These are phyloP conservation scores for Oryza punctata DNA, from an alignment of 176 grass and related monocot genomes.

Conservation along the genomic window DNA sequence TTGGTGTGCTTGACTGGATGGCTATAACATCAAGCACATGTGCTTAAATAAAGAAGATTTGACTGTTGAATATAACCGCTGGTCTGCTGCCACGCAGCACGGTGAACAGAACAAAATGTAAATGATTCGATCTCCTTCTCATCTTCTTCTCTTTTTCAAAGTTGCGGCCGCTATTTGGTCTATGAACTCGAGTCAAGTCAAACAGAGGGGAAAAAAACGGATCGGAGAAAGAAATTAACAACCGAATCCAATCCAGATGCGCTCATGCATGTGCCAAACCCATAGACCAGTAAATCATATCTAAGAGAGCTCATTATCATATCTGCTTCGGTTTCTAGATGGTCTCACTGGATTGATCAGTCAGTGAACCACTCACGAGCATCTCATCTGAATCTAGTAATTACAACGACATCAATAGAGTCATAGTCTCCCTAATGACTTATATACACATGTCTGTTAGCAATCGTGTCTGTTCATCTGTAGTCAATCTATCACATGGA, in stretches of 20 bases:
- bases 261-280: background rate
- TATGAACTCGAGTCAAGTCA: conserved; percentile 32
- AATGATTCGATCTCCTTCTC: background rate
- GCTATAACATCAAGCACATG: background rate
- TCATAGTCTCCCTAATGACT: conserved; percentile 1
- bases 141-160: background rate
- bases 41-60: background rate
- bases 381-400: background rate
- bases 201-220: background rate
- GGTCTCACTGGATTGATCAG: background rate
- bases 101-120: background rate
- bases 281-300: background rate
- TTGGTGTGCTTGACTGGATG: background rate
- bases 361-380: background rate
- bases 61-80: background rate
- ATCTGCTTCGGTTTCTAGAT: background rate
- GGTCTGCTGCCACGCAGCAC: background rate
- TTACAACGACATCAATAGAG: background rate
- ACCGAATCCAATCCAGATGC: conserved; percentile 7
- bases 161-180: background rate
- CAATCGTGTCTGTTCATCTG: background rate
- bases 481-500: background rate
- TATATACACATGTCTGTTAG: too few species aligned
- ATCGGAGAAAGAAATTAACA: background rate
- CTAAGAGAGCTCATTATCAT: too few species aligned